Percentiles rank a stretch among this genome's conserved stretches.
Conservation (phyloP, 352 stramenopile species). For the Pythium dissotocum region DNA sequence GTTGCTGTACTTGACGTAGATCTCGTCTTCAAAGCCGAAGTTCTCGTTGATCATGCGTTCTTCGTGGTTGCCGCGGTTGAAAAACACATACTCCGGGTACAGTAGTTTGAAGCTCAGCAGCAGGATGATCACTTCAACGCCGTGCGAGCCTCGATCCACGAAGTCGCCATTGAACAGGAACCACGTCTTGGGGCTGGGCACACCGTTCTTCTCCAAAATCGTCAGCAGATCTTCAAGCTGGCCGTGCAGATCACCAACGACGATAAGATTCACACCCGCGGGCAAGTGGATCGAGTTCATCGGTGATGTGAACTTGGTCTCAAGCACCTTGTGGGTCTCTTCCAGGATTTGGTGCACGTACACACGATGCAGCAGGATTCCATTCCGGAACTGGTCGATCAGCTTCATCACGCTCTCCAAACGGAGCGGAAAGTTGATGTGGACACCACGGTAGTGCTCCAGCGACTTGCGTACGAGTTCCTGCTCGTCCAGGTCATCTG, state of each 20-base stretch:
- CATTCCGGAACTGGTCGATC: slow-evolving; percentile 84
- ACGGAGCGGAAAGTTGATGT: slow-evolving; percentile 70
- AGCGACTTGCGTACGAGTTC: slow-evolving; percentile 65
- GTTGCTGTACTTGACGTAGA: slow-evolving; percentile 79
- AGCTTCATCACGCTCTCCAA: slow-evolving; percentile 80
- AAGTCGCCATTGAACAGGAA: slow-evolving; percentile 97
- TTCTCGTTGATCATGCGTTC: slow-evolving; percentile 92
- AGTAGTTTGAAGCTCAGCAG: slow-evolving; percentile 90
- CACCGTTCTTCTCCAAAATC: slow-evolving; percentile 92
- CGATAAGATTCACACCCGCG: slow-evolving; percentile 82
- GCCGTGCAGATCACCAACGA: slow-evolving; percentile 93
- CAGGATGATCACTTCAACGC: slow-evolving; percentile 91
- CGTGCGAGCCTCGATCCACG: slow-evolving; percentile 92
- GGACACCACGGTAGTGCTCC: slow-evolving; percentile 69
- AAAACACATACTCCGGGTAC: slow-evolving; percentile 86
- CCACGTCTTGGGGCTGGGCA: slow-evolving; percentile 86
- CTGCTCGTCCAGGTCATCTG: slow-evolving; percentile 53
- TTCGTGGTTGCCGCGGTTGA: slow-evolving; percentile 97
- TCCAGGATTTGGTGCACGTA: slow-evolving; percentile 80
- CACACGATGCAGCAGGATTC: slow-evolving; percentile 74
- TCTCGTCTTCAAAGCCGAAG: slow-evolving; percentile 86
- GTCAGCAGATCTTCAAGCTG: slow-evolving; percentile 93
- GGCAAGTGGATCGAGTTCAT: slow-evolving; percentile 83
- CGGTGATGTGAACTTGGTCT: slow-evolving; percentile 40
- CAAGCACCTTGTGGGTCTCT: slow-evolving; percentile 60